These are phyloP conservation scores for Pythium folliculosum DNA, from an alignment of 352 stramenopile genomes.

Conservation along the genomic window DNA sequence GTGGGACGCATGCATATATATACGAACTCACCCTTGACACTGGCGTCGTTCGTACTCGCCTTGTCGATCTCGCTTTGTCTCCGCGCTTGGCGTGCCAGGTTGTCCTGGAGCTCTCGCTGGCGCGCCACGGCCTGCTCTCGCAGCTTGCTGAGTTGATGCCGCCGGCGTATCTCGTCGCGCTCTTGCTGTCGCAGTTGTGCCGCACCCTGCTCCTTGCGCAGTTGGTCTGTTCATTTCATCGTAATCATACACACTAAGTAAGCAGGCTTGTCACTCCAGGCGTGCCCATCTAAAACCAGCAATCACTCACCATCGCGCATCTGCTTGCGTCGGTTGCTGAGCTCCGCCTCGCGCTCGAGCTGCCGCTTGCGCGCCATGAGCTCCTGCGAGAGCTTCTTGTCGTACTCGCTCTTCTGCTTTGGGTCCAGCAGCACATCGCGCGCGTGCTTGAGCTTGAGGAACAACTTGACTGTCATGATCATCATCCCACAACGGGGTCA, in stretches of 20 bases:
- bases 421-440: constrained; percentile 76
- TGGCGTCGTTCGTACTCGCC: constrained; percentile 20
- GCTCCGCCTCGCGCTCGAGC: constrained; percentile 58
- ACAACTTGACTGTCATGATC: constrained; percentile 64
- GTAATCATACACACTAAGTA: background rate
- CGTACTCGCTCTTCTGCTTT: constrained; percentile 81
- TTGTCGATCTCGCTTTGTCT: constrained; percentile 35
- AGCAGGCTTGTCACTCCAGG: too few species aligned
- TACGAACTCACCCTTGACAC: background rate
- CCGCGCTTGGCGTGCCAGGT: constrained; percentile 43
- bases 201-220: constrained; percentile 58
- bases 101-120: constrained; percentile 59
- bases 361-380: constrained; percentile 67
- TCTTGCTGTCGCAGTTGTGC: constrained; percentile 41
- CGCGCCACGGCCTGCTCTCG: constrained; percentile 52
- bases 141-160: constrained; percentile 51
- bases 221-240: constrained; percentile 39
- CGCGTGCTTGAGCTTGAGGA: constrained; percentile 77
- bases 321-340: constrained; percentile 55
- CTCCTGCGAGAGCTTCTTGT: constrained; percentile 72
- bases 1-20: background rate
- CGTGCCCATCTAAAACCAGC: background rate
- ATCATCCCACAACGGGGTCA: constrained; percentile 1
- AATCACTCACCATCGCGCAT: constrained; percentile 46
- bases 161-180: constrained; percentile 28